phyloP scores from a whole-genome alignment of 1,139 yeast genomes.

The Scheffersomyces lignicola region DNA sequence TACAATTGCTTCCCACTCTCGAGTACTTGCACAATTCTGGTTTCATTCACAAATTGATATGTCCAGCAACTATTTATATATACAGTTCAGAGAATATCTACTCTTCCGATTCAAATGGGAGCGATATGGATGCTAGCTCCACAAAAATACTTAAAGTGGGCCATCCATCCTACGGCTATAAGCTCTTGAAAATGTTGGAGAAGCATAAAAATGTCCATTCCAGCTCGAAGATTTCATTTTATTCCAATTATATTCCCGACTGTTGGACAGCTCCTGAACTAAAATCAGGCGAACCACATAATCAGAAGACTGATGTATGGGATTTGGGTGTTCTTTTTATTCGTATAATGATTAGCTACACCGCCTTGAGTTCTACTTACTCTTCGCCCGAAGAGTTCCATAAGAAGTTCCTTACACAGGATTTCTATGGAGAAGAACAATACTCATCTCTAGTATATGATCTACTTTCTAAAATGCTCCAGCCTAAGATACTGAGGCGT shows the following conservation, averaged over 20 bases:
- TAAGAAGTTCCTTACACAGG: slow-evolving; percentile 36
- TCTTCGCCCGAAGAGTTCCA: slow-evolving; percentile 64
- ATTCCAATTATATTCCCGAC: slow-evolving; percentile 21
- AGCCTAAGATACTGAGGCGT: slow-evolving; percentile 65
- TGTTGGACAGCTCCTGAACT: slow-evolving; percentile 84
- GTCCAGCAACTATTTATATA: slow-evolving; percentile 55
- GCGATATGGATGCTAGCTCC: slow-evolving; percentile 4
- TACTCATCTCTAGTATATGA: slow-evolving; percentile 52
- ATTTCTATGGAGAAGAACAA: slow-evolving; percentile 30
- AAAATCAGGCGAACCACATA: slow-evolving; percentile 43
- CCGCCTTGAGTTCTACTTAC: slow-evolving; percentile 46
- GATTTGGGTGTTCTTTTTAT: slow-evolving; percentile 80
- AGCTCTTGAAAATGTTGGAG: slow-evolving; percentile 59
- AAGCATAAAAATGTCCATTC: slow-evolving; percentile 23
- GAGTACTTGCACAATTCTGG: slow-evolving; percentile 84
- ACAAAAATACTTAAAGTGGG: slow-evolving; percentile 55
- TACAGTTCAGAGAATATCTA: slow-evolving; percentile 19
- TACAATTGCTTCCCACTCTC: slow-evolving; percentile 80
- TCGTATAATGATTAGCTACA: slow-evolving; percentile 64
- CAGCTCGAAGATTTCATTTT: slow-evolving; percentile 12
- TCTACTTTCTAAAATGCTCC: slow-evolving; percentile 66
- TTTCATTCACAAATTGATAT: slow-evolving; percentile 66
- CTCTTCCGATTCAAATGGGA: slow-evolving; percentile 8
- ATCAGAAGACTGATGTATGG: slow-evolving; percentile 90
- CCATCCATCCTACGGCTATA: slow-evolving; percentile 71